Conservation (phyloP, 371 early-diverging fungal species). For the Lichtheimia ornata region DNA sequence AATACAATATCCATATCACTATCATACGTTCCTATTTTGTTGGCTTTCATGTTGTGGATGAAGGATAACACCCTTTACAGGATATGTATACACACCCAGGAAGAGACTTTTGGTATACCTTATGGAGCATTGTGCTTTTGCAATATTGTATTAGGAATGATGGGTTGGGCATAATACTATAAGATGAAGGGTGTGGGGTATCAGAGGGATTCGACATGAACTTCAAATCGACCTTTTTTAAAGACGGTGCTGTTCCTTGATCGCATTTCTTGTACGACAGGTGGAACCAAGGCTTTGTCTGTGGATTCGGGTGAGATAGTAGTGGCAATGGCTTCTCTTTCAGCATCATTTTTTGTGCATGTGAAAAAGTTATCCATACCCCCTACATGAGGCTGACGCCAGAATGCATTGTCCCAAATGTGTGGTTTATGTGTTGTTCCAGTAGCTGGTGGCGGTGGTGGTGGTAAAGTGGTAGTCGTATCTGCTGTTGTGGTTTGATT, state of each 20-base stretch:
- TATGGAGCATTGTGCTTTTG: too few species aligned
- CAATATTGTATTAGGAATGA: too few species aligned
- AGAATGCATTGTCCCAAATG: constrained; percentile 40
- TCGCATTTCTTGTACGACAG: constrained; percentile 9
- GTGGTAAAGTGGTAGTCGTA: not conserved
- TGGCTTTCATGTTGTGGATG: too few species aligned
- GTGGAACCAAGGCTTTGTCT: constrained; percentile 26
- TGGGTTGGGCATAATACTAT: too few species aligned
- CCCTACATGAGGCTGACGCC: constrained; percentile 22
- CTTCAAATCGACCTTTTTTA: constrained; percentile 45
- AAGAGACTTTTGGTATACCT: too few species aligned
- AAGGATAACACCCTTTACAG: too few species aligned
- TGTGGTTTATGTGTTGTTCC: constrained; percentile 16
- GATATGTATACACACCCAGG: too few species aligned
- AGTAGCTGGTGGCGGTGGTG: constrained; percentile 5
- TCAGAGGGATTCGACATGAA: constrained; percentile 13
- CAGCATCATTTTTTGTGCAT: not conserved
- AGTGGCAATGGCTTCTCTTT: not conserved
- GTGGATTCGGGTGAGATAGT: constrained; percentile 12
- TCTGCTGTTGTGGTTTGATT: constrained; percentile 4
- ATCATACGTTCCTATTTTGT: too few species aligned
- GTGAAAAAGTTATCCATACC: not conserved
- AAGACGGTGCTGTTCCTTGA: constrained; percentile 18
- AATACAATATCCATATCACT: too few species aligned
- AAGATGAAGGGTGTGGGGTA: too few species aligned